Conservation (phyloP, 352 stramenopile genomes). For the Globisporangium paroecandrum region DNA sequence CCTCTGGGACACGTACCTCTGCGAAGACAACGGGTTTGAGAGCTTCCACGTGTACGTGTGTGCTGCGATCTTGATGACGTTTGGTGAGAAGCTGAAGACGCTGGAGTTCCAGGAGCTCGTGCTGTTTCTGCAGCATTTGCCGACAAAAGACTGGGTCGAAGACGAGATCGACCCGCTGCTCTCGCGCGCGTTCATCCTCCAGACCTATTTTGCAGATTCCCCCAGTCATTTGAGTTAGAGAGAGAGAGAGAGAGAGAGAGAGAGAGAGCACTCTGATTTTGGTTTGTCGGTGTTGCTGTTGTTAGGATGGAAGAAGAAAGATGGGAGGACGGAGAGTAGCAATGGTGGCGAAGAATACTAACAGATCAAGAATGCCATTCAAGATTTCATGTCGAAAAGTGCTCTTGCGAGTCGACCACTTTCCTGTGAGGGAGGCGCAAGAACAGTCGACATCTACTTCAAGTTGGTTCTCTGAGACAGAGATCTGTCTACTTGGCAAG, state of each 20-base stretch:
- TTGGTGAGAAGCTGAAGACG: slow-evolving; percentile 91
- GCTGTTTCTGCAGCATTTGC: slow-evolving; percentile 94
- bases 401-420: background rate
- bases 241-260: background rate
- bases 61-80: slow-evolving; percentile 97
- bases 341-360: background rate
- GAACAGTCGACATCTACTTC: background rate
- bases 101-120: slow-evolving; percentile 98
- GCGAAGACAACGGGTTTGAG: slow-evolving; percentile 98
- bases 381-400: background rate
- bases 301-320: background rate
- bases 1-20: slow-evolving; percentile 99
- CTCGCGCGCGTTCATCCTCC: slow-evolving; percentile 95
- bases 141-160: slow-evolving; percentile 96
- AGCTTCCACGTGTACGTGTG: slow-evolving; percentile 99
- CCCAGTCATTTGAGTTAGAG: slow-evolving; percentile 69
- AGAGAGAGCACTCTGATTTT: background rate
- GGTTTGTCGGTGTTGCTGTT: background rate
- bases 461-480: background rate
- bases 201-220: slow-evolving; percentile 89
- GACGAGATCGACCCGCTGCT: slow-evolving; percentile 98
- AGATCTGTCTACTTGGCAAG: background rate
- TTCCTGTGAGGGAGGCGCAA: background rate
- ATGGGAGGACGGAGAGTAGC: background rate
- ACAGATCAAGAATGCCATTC: slow-evolving; percentile 7